Evolutionary conservation across 352 stramenopile genomes (phyloP), one percentile per base, ranked within the genome.

Genomic region (Pythium brassicae): DNA sequence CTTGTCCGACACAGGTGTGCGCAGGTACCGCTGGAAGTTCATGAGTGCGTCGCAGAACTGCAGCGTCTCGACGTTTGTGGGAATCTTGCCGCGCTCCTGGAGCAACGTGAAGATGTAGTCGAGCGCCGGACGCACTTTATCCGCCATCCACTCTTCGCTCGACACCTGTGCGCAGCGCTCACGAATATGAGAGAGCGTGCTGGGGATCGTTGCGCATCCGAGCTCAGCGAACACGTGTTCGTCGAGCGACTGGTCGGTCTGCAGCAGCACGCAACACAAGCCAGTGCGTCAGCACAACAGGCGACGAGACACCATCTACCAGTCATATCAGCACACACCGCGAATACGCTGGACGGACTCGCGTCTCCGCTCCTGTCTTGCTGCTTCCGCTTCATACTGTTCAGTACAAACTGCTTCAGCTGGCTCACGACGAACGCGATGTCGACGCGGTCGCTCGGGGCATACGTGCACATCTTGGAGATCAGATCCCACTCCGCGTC

Each of bases 401-500:
- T n/a, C 15, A 20, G 12, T 15, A 42, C 1, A 1, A 55, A 46
- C 32, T 46, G 20, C 34, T 55, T 27, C 14, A 55, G 50, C 4
- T 27, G 20, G 15, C 35, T 19, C 20, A 46, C 50, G 20, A 55
- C 50, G 50, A 22, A 47, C 23, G n/a, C 17, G 2, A 55, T 55
- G 11, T 32, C 37, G 0, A 46, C 34, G 7, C 50, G 50, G 19
- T 46, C 29, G 19, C 20, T 55, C 20, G 50, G 32, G 1, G 45
- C 50, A 7, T 17, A 1, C 12, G 32, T 23, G 20, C 50, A 55
- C 50, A 55, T 55, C 6, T 46, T 46, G 11, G 12, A 3, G 22
- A 55, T 35, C 34, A 55, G 10, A 7, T n/a, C 29, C 52, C 52
- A 58, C 23, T 23, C 5, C 45, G 52, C 29, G 26, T 57, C 17